Conservation (phyloP, 768 basidiomycete genomes). For the Boletus rubroflammeus region DNA sequence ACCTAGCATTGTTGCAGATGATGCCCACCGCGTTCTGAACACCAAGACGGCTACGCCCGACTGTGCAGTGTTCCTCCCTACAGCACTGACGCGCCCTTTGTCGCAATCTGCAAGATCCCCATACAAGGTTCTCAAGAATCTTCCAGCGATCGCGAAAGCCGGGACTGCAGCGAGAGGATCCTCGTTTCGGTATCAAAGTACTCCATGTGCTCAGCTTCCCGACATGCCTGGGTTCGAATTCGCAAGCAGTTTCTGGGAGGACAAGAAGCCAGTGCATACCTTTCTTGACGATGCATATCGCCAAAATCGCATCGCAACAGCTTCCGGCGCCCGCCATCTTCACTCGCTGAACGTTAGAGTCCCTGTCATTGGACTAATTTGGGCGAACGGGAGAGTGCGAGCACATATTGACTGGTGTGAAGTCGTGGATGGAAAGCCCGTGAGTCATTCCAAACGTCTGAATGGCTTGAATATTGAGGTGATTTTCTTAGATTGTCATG, state of each 20-base stretch:
- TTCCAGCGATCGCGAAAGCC: slow-evolving; percentile 33
- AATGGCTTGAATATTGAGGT: not conserved
- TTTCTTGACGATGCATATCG: slow-evolving; percentile 52
- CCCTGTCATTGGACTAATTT: slow-evolving; percentile 53
- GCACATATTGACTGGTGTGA: slow-evolving; percentile 57
- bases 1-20: slow-evolving; percentile 25
- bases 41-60: slow-evolving; percentile 49
- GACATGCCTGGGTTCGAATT: slow-evolving; percentile 50
- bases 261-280: slow-evolving; percentile 52
- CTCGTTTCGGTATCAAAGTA: slow-evolving; percentile 51
- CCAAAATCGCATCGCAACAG: slow-evolving; percentile 55
- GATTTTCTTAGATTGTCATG: slow-evolving; percentile 38
- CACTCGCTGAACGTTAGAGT: slow-evolving; percentile 43
- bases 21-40: slow-evolving; percentile 38
- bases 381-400: slow-evolving; percentile 48
- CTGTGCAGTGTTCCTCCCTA: slow-evolving; percentile 45
- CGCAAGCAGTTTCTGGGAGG: slow-evolving; percentile 53
- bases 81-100: slow-evolving; percentile 36
- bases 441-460: slow-evolving; percentile 21
- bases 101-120: slow-evolving; percentile 44
- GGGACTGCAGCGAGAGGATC: slow-evolving; percentile 40
- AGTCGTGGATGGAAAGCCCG: slow-evolving; percentile 32
- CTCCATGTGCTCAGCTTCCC: slow-evolving; percentile 46
- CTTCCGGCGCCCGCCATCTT: slow-evolving; percentile 47
- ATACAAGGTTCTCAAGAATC: slow-evolving; percentile 45